Base-by-base conservation (phyloP, 495 filamentous ascomycete species). In the Glonium stellatum region DNA sequence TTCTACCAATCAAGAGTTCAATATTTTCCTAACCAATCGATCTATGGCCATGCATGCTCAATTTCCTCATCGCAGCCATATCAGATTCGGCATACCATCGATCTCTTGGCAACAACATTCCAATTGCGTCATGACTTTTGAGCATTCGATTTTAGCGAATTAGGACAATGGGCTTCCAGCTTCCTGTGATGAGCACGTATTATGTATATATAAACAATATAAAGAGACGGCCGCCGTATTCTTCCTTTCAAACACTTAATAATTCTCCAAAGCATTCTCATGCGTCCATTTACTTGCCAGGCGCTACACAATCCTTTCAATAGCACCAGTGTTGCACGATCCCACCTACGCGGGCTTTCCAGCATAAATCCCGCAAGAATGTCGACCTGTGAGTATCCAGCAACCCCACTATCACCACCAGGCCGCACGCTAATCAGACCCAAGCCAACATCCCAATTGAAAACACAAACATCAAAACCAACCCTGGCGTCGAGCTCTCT, bases 391-490 rank as follows among this genome's bases (percentile, higher is more conserved):
- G 13, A 44, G 39, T 44, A 18, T 18, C 39, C 55, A 46, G 11
- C 21, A 18, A 35, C 60, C 11, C 31, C 48, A 31, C 54, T 1
- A 57, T 48, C 12, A 57, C 57, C 12, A 25, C 19, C 19, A 35
- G 35, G 5, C 12, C 35, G 10, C 19, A 36, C 19, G 23, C 34
- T 4, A 15, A 4, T 4, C 9, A 31, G 19, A 22, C 34, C 34
- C 10, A 23, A 35, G 48, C 41, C 19, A 44, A 44, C 35, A 60
- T 71, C 36, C 67, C 63, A 19, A 74, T 83, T 54, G 75, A 77
- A 58, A 79, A 76, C 63, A 81, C 69, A 10, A 70, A 75, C 59
- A 74, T 84, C 64, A 75, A 77, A 49, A 76, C 75, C 11, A 73
- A 71, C 9, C 23, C 73, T 1, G 79, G 80, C 22, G 76, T 83